These are phyloP conservation scores for Fonsecaea pedrosoi DNA, from an alignment of 2,329 filamentous ascomycete species.

Conservation along the genomic window DNA sequence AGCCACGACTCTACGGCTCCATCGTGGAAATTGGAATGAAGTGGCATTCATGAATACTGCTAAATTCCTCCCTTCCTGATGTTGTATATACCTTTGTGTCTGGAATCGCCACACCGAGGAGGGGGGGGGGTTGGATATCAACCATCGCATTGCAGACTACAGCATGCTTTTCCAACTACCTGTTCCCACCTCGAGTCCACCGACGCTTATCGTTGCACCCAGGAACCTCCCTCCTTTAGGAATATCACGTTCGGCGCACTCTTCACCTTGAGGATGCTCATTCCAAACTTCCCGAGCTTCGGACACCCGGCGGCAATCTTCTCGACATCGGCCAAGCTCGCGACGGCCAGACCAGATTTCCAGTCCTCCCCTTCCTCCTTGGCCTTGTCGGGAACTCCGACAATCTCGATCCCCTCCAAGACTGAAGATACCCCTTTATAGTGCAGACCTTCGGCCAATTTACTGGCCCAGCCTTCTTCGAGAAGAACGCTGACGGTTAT, in stretches of 20 bases:
- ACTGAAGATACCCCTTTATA: conserved; percentile 21
- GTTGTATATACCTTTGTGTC: too few species aligned
- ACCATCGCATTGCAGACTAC: too few species aligned
- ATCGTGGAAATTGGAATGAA: too few species aligned
- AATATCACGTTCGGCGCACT: conserved; percentile 34
- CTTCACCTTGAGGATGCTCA: conserved; percentile 38
- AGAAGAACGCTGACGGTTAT: conserved; percentile 36
- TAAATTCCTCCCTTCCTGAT: too few species aligned
- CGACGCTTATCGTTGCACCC: conserved; percentile 19
- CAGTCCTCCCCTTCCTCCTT: conserved; percentile 25
- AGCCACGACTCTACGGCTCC: too few species aligned
- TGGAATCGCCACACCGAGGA: too few species aligned
- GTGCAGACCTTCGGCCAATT: conserved; percentile 25
- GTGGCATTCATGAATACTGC: too few species aligned
- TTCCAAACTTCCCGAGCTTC: conserved; percentile 33
- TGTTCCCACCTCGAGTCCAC: too few species aligned
- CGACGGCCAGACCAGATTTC: conserved; percentile 30
- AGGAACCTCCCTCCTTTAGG: conserved; percentile 27
- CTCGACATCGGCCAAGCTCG: conserved; percentile 34
- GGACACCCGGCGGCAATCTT: conserved; percentile 31
- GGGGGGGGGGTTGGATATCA: too few species aligned
- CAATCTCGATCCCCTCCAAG: conserved; percentile 36
- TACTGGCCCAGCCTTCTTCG: conserved; percentile 33
- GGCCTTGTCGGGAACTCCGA: conserved; percentile 33
- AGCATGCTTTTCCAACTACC: too few species aligned